Conservation (phyloP, 1,139 yeast species). For the Yamadazyma aaseri region DNA sequence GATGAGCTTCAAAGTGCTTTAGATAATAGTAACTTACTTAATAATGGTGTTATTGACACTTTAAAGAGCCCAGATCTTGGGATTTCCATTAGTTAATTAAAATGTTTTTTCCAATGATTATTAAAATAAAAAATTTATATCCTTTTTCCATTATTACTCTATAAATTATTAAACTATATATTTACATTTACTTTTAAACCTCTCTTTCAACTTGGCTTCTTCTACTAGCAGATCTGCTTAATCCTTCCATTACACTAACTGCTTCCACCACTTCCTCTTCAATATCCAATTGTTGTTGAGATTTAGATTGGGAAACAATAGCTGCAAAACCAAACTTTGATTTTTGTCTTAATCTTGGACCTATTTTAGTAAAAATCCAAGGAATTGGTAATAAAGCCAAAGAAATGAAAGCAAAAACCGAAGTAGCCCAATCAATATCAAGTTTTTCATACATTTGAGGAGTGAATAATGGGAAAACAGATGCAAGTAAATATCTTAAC, state of each 20-base stretch:
- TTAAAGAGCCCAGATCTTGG: constrained; percentile 15
- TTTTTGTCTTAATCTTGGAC: constrained; percentile 51
- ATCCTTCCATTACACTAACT: constrained; percentile 2
- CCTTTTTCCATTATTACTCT: too few species aligned
- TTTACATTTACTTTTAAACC: background rate
- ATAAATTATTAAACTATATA: too few species aligned
- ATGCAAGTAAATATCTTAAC: constrained; percentile 66
- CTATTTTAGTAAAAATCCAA: constrained; percentile 53
- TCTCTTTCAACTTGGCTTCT: background rate
- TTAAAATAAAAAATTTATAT: constrained; percentile 1
- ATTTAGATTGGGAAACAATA: constrained; percentile 2
- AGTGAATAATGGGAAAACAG: constrained; percentile 49
- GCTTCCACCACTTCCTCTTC: constrained; percentile 6
- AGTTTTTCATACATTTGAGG: constrained; percentile 43
- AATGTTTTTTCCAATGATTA: constrained; percentile 1
- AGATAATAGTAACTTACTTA: constrained; percentile 17
- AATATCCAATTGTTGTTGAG: constrained; percentile 3
- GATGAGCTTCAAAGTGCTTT: constrained; percentile 17
- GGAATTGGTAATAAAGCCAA: constrained; percentile 37
- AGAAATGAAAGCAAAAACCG: constrained; percentile 36
- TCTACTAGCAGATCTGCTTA: constrained; percentile 2
- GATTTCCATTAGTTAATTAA: constrained; percentile 8
- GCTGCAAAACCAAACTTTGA: constrained; percentile 55
- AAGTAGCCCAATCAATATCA: constrained; percentile 39
- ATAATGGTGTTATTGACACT: constrained; percentile 18